These are phyloP conservation scores for Aspergillus calidoustus DNA, from an alignment of 2,329 filamentous ascomycete species.

Conservation along the genomic window DNA sequence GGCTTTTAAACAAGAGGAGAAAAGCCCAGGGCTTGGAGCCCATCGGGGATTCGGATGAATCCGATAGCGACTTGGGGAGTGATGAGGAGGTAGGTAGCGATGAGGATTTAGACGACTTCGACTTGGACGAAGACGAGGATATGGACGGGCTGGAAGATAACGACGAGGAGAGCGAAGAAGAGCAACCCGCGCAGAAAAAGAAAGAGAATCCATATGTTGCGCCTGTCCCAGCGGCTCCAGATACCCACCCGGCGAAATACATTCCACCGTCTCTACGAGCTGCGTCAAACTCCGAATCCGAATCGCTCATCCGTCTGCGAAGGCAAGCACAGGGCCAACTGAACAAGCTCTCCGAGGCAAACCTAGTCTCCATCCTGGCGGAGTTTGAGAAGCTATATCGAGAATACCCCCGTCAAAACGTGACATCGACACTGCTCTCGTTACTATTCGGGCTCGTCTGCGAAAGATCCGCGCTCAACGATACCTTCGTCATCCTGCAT, in stretches of 20 bases:
- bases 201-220: constrained; percentile 89
- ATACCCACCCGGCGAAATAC: constrained; percentile 68
- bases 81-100: constrained; percentile 31
- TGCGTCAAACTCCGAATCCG: constrained; percentile 65
- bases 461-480: constrained; percentile 76
- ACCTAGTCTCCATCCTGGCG: constrained; percentile 79
- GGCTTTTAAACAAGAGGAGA: constrained; percentile 61
- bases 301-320: constrained; percentile 70
- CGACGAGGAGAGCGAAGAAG: constrained; percentile 44
- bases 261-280: constrained; percentile 83
- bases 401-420: constrained; percentile 82
- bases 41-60: constrained; percentile 33
- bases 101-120: constrained; percentile 35
- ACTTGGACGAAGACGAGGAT: constrained; percentile 33
- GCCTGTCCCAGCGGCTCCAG: constrained; percentile 57
- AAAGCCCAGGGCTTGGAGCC: constrained; percentile 50
- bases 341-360: constrained; percentile 91
- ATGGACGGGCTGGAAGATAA: constrained; percentile 32
- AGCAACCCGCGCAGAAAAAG: constrained; percentile 49
- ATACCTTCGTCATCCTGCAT: constrained; percentile 88
- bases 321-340: constrained; percentile 85
- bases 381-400: constrained; percentile 85
- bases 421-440: constrained; percentile 79
- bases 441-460: constrained; percentile 78
- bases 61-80: constrained; percentile 28